Evolutionary conservation across 2,329 filamentous ascomycete species (phyloP).

Genomic region (Paraphaeosphaeria minitans): DNA sequence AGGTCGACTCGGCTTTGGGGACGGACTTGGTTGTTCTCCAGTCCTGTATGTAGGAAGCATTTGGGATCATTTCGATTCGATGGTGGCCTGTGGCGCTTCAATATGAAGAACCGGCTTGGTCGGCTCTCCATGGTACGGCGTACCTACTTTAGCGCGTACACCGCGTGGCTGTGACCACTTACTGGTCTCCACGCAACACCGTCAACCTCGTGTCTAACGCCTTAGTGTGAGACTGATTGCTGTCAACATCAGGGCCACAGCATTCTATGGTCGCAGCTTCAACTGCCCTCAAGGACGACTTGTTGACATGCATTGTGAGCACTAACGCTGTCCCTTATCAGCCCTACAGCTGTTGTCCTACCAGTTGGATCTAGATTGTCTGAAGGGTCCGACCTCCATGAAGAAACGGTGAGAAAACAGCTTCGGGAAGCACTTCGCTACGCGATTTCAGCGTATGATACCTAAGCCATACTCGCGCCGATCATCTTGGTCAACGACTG

Average conservation of each 20-base stretch:
- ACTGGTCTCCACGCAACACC: slow-evolving; percentile 1
- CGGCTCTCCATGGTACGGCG: slow-evolving; percentile 2
- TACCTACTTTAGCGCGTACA: slow-evolving; percentile 1
- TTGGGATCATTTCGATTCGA: not conserved
- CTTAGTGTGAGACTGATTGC: not conserved
- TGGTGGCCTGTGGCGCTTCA: not conserved
- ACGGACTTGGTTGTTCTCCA: not conserved
- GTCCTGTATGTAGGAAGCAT: not conserved
- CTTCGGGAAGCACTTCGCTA: not conserved
- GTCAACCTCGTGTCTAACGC: not conserved
- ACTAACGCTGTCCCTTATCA: not conserved
- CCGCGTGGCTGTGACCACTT: not conserved
- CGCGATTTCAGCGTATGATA: not conserved
- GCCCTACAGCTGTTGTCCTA: not conserved
- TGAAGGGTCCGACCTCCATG: not conserved
- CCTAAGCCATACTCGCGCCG: too few species aligned
- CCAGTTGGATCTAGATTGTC: not conserved
- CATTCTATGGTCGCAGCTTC: not conserved
- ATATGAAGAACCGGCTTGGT: not conserved
- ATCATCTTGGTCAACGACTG: not conserved
- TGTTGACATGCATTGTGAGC: not conserved
- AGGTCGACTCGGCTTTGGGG: not conserved
- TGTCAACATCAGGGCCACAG: not conserved
- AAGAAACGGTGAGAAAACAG: not conserved
- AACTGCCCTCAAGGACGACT: not conserved